phyloP scores from a whole-genome alignment of 2,329 filamentous ascomycete species.

The Alternaria triticina region DNA sequence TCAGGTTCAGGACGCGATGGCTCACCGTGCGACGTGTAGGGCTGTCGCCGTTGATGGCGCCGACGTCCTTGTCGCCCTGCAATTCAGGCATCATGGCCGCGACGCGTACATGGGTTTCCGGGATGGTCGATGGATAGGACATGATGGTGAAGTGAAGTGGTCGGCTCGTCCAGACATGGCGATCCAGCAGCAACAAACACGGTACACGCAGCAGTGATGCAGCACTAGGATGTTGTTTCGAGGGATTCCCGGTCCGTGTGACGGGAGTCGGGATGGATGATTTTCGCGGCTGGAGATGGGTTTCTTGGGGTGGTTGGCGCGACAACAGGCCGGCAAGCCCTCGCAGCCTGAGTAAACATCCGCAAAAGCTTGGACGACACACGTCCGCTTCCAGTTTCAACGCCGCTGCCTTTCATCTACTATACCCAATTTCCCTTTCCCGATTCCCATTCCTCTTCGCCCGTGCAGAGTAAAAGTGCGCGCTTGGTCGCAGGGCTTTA shows the following conservation, averaged over 20 bases:
- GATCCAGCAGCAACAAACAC: neutral
- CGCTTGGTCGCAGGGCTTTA: conserved; percentile 30
- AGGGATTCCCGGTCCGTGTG: conserved; percentile 6
- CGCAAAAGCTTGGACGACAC: conserved; percentile 19
- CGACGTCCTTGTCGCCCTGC: conserved; percentile 5
- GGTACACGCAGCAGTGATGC: neutral
- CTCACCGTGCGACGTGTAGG: conserved; percentile 7
- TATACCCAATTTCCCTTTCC: conserved; percentile 15
- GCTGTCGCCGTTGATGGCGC: neutral
- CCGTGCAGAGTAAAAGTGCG: conserved; percentile 27
- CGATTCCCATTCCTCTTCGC: conserved; percentile 38
- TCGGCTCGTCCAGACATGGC: neutral
- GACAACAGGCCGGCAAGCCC: conserved; percentile 11
- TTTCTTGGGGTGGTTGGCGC: conserved; percentile 9
- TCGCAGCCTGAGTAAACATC: conserved; percentile 13
- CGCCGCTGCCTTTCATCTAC: conserved; percentile 31
- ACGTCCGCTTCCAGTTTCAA: conserved; percentile 33
- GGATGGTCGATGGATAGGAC: neutral
- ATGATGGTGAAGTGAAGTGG: neutral
- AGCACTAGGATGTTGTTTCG: neutral
- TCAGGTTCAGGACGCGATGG: neutral
- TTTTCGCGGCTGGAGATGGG: conserved; percentile 21
- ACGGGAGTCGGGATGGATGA: conserved; percentile 16
- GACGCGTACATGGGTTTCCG: neutral
- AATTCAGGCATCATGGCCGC: neutral